Conservation (phyloP, 768 basidiomycete species). For the Tulasnella sp. region DNA sequence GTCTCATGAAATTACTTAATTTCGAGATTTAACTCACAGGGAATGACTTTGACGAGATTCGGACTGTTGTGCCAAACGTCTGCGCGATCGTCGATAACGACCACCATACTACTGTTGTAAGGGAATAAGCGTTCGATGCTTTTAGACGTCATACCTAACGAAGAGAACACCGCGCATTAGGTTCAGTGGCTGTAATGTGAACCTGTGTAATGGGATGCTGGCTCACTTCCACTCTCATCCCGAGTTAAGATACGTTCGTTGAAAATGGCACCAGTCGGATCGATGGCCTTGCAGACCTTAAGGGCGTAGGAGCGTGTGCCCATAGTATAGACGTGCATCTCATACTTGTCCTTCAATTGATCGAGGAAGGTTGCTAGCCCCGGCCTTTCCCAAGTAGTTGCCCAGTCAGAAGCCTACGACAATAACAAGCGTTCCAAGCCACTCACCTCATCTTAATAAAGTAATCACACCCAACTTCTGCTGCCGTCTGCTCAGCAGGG, state of each 20-base stretch:
- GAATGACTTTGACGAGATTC: constrained; percentile 92
- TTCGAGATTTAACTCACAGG: constrained; percentile 50
- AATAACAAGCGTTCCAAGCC: not conserved
- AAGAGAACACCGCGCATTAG: constrained; percentile 17
- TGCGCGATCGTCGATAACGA: constrained; percentile 95
- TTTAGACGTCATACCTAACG: constrained; percentile 77
- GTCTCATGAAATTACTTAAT: not conserved
- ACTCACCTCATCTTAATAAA: constrained; percentile 93
- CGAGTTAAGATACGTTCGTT: constrained; percentile 81
- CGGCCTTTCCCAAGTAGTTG: constrained; percentile 39
- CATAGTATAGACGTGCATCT: constrained; percentile 99
- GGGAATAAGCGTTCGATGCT: constrained; percentile 87
- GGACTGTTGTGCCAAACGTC: constrained; percentile 99
- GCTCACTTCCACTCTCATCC: constrained; percentile 92
- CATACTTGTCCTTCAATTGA: constrained; percentile 66
- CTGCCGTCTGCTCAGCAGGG: constrained; percentile 24
- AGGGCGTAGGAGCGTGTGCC: constrained; percentile 95
- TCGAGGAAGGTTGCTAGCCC: constrained; percentile 74
- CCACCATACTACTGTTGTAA: constrained; percentile 96
- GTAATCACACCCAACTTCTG: constrained; percentile 83
- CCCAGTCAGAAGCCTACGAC: not conserved
- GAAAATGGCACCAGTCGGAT: constrained; percentile 77
- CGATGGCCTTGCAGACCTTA: constrained; percentile 87
- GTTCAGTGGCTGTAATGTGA: not conserved
- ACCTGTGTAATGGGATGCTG: no score